Conservation (phyloP, 2,329 filamentous ascomycete species). For the Talaromyces piceae region DNA sequence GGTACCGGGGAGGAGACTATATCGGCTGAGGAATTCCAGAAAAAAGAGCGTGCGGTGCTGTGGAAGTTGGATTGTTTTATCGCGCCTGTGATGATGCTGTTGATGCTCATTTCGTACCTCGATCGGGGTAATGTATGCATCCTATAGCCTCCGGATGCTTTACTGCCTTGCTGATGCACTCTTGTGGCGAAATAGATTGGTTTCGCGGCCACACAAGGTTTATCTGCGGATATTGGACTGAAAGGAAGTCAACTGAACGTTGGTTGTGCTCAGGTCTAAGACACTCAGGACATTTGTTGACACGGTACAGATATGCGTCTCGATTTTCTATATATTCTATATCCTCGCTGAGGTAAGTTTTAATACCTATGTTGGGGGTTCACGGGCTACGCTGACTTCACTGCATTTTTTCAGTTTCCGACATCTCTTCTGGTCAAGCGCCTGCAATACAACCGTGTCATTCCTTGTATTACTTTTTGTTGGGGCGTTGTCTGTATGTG, state of each 20-base stretch:
- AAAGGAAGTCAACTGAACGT: conserved; percentile 5
- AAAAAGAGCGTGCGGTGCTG: background rate
- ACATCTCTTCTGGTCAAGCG: conserved; percentile 6
- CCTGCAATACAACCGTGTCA: conserved; percentile 9
- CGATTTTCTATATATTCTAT: conserved; percentile 6
- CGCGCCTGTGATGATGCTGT: conserved; percentile 10
- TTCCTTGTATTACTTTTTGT: conserved; percentile 5
- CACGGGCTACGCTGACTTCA: too few species aligned
- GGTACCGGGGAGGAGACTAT: background rate
- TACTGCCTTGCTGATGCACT: background rate
- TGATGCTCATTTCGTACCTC: conserved; percentile 10
- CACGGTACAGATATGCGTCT: background rate
- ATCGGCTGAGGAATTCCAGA: background rate
- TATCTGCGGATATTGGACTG: conserved; percentile 1
- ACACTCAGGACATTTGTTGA: background rate
- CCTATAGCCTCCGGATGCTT: background rate
- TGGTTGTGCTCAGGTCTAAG: background rate
- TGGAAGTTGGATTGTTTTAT: conserved; percentile 8
- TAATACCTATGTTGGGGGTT: too few species aligned
- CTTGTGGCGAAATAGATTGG: background rate
- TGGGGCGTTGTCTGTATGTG: conserved; percentile 9
- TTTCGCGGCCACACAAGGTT: conserved; percentile 5
- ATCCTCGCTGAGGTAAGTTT: conserved; percentile 1
- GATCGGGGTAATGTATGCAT: conserved; percentile 7
- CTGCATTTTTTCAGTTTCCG: background rate